Percentiles rank a stretch among this genome's conserved stretches.
phyloP scores from a whole-genome alignment of 169 alveolate genomes.

The Condylostoma magnum region DNA sequence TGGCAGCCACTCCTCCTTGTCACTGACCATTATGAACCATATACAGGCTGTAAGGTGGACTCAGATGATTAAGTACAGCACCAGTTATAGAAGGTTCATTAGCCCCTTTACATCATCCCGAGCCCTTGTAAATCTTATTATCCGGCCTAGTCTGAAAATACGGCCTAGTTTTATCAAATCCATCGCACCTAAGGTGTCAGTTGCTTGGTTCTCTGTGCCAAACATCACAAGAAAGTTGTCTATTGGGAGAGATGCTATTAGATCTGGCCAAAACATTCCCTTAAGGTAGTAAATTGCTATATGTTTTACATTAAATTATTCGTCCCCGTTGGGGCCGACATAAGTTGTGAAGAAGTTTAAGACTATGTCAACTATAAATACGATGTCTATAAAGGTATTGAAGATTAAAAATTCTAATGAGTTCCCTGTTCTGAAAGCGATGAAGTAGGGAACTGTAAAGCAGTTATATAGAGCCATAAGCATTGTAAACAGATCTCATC shows the following conservation, averaged over 20 bases:
- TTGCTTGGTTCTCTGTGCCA: not conserved
- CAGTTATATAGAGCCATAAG: slow-evolving; percentile 36
- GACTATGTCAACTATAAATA: slow-evolving; percentile 37
- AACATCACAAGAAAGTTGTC: slow-evolving; percentile 27
- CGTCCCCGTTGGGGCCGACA: slow-evolving; percentile 46
- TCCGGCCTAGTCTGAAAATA: slow-evolving; percentile 35
- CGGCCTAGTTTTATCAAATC: slow-evolving; percentile 41
- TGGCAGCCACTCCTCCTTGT: slow-evolving; percentile 33
- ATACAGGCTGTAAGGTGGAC: slow-evolving; percentile 52
- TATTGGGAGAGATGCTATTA: slow-evolving; percentile 41
- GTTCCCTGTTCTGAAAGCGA: slow-evolving; percentile 34
- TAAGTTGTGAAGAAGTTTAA: slow-evolving; percentile 47
- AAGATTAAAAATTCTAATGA: not conserved
- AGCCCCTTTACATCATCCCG: slow-evolving; percentile 32
- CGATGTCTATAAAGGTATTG: slow-evolving; percentile 33
- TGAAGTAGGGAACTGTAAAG: slow-evolving; percentile 37
- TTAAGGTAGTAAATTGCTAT: slow-evolving; percentile 33
- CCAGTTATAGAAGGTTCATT: slow-evolving; percentile 28
- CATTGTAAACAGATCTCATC: slow-evolving; percentile 56
- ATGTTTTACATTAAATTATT: slow-evolving; percentile 22
- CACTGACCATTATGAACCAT: slow-evolving; percentile 45
- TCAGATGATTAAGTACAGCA: slow-evolving; percentile 42
- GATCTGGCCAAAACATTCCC: slow-evolving; percentile 40
- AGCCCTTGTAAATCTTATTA: slow-evolving; percentile 39
- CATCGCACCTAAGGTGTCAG: slow-evolving; percentile 11